Conservation (phyloP, 208 protist species). For the Acanthamoeba quina region DNA sequence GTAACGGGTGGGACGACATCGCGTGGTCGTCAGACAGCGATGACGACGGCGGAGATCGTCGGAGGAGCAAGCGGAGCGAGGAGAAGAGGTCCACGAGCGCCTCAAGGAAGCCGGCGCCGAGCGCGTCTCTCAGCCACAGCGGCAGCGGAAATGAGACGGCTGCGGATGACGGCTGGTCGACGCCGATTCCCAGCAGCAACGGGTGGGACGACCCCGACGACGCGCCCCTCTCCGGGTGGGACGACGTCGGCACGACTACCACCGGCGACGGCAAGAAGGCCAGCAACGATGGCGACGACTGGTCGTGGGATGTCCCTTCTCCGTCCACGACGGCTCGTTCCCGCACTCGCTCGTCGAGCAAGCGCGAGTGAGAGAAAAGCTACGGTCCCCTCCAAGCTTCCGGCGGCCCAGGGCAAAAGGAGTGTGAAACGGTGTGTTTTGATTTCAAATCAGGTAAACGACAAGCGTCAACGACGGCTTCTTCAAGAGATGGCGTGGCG, state of each 20-base stretch:
- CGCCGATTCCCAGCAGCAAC: background rate
- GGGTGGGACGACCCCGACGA: slow-evolving; percentile 44
- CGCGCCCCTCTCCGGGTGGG: slow-evolving; percentile 20
- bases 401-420: too few species aligned
- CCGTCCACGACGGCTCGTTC: background rate
- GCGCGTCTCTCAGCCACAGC: background rate
- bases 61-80: slow-evolving; percentile 35
- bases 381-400: too few species aligned
- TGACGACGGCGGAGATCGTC: background rate
- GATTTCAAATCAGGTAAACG: too few species aligned
- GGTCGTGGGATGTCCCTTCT: slow-evolving; percentile 1
- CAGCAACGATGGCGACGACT: slow-evolving; percentile 5
- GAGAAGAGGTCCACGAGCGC: background rate
- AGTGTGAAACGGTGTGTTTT: too few species aligned
- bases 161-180: slow-evolving; percentile 41
- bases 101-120: background rate
- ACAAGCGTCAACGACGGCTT: too few species aligned
- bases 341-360: background rate
- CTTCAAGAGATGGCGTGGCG: too few species aligned
- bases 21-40: slow-evolving; percentile 44
- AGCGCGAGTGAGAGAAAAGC: background rate
- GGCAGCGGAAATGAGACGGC: background rate
- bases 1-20: slow-evolving; percentile 50
- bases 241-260: background rate
- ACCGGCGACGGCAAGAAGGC: background rate